Conservation (phyloP, 495 filamentous ascomycete genomes). For the Penicillium robsamsonii region DNA sequence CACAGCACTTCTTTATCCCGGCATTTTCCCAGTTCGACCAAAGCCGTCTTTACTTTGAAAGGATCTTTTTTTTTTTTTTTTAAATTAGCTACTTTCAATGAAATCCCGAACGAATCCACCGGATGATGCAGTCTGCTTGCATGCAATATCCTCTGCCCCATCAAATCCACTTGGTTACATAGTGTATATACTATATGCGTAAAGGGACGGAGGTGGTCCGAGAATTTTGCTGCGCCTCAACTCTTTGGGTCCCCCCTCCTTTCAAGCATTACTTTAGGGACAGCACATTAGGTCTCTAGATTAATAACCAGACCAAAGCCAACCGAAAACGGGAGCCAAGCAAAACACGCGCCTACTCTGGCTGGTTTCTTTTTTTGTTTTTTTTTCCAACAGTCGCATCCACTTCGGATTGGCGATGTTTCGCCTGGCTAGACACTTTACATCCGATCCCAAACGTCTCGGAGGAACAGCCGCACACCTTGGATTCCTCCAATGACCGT, state of each 20-base stretch:
- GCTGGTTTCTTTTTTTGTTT: too few species aligned
- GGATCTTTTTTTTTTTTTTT: too few species aligned
- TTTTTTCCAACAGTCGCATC: neutral
- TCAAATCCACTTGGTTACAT: neutral
- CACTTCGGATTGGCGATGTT: slow-evolving; percentile 1
- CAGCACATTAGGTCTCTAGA: neutral
- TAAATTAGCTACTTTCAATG: neutral
- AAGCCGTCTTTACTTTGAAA: neutral
- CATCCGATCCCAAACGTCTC: neutral
- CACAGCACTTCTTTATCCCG: neutral
- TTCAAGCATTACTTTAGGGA: neutral
- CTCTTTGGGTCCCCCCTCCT: neutral
- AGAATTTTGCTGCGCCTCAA: neutral
- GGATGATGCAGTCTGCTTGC: neutral
- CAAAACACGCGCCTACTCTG: neutral
- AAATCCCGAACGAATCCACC: neutral
- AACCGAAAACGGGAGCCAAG: neutral
- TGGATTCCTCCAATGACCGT: neutral
- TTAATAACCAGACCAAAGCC: neutral
- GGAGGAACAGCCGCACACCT: neutral
- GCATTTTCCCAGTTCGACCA: neutral
- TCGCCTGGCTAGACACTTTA: neutral
- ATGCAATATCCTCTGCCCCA: slow-evolving; percentile 1
- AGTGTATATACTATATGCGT: neutral
- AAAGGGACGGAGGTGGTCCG: neutral